Percentiles rank a stretch among this genome's conserved stretches.
These are phyloP conservation scores for Syzygium malaccense DNA, from an alignment of 441 rosid species.

Conservation along the genomic window DNA sequence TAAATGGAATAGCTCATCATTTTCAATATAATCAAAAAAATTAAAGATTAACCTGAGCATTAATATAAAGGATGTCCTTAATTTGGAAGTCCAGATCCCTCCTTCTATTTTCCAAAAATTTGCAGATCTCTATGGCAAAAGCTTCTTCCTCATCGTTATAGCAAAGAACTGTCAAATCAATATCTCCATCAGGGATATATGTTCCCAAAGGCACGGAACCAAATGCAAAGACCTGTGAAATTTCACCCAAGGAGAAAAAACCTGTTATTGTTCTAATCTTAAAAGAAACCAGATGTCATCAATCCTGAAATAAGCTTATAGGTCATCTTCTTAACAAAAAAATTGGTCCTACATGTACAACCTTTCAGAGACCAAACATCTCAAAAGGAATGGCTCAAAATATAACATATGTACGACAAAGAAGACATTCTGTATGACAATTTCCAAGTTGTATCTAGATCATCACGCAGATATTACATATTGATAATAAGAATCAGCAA, in stretches of 20 bases:
- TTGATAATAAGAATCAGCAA: neutral
- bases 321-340: neutral
- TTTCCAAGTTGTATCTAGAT: neutral
- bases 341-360: neutral
- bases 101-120: slow-evolving; percentile 42
- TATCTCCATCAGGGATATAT: slow-evolving; percentile 96
- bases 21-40: slow-evolving; percentile 2
- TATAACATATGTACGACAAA: neutral
- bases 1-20: neutral
- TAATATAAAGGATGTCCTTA: slow-evolving; percentile 63
- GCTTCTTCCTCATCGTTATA: slow-evolving; percentile 55
- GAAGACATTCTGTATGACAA: neutral
- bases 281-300: neutral
- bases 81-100: slow-evolving; percentile 38
- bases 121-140: slow-evolving; percentile 40
- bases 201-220: slow-evolving; percentile 93
- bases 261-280: neutral
- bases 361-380: neutral
- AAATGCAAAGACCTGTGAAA: slow-evolving; percentile 66
- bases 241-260: neutral
- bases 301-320: neutral
- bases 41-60: slow-evolving; percentile 64
- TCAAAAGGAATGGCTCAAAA: neutral
- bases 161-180: slow-evolving; percentile 72
- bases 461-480: neutral